phyloP scores from a whole-genome alignment of 805 yeast species.

The Cyberlindnera veronae region DNA sequence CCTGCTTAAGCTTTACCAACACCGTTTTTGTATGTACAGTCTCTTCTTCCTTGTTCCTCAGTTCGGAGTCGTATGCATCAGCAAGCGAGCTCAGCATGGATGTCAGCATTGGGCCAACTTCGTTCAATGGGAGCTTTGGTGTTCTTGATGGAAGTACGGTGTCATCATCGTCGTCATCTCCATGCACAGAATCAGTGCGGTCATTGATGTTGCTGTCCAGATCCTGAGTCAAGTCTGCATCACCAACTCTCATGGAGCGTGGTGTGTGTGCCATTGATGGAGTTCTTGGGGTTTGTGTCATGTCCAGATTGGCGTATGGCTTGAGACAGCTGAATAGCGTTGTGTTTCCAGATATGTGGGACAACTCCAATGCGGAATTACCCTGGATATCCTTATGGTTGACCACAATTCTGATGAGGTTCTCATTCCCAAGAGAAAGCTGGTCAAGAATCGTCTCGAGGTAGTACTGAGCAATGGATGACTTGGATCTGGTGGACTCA shows the following conservation, averaged over 20 bases:
- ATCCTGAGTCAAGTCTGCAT: neutral
- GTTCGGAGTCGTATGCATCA: constrained; percentile 51
- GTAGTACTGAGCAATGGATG: constrained; percentile 53
- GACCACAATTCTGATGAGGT: constrained; percentile 51
- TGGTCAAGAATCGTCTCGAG: constrained; percentile 45
- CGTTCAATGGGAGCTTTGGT: constrained; percentile 24
- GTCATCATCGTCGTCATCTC: constrained; percentile 1
- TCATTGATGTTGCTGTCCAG: constrained; percentile 7
- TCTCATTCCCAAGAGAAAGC: constrained; percentile 37
- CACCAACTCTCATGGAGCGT: neutral
- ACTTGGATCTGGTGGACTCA: constrained; percentile 47
- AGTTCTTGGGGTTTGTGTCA: neutral
- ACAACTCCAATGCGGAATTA: constrained; percentile 81
- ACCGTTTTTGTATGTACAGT: constrained; percentile 44
- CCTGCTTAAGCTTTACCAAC: constrained; percentile 37
- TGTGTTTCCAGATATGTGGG: constrained; percentile 53
- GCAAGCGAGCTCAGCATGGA: constrained; percentile 44
- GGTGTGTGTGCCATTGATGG: constrained; percentile 5
- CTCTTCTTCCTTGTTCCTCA: constrained; percentile 53
- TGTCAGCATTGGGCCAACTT: constrained; percentile 27
- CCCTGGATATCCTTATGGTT: constrained; percentile 82
- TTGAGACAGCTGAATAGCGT: constrained; percentile 40
- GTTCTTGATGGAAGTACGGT: constrained; percentile 5
- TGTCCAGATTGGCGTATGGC: constrained; percentile 2
- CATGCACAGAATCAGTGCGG: constrained; percentile 6